Evolutionary conservation across 108 stramenopile genomes (phyloP).

Genomic region (Hondaea fermentalgiana): DNA sequence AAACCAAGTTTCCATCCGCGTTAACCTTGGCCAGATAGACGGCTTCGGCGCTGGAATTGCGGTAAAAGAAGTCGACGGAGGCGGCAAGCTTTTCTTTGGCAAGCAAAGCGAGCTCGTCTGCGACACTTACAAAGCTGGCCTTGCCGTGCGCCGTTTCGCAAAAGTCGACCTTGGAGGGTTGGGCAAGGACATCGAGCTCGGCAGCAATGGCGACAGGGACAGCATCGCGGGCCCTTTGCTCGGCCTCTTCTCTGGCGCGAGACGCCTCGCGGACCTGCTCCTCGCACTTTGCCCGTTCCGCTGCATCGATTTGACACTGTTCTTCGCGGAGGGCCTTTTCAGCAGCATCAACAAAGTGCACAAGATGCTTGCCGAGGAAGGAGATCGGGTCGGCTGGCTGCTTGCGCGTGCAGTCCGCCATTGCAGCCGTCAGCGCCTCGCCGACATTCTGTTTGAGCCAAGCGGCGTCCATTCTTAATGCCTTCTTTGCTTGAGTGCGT

Average conservation of each 20-base stretch:
- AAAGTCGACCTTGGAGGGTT: neutral
- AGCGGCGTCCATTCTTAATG: neutral
- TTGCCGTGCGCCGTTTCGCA: neutral
- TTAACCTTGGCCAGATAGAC: neutral
- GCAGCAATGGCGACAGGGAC: neutral
- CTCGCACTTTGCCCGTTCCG: neutral
- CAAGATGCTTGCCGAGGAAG: neutral
- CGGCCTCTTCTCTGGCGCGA: neutral
- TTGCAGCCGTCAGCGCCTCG: neutral
- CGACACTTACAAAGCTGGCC: neutral
- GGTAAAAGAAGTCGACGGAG: neutral
- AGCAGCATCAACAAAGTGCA: neutral
- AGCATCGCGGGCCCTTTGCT: neutral
- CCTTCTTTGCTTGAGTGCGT: too few relatives aligned
- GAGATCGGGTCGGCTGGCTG: neutral
- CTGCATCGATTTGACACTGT: neutral
- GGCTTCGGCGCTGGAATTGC: neutral
- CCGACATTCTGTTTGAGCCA: conserved; percentile 13
- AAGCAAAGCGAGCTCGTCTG: neutral
- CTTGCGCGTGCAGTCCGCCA: neutral
- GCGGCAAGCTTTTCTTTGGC: neutral
- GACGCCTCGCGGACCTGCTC: neutral
- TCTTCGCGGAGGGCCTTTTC: neutral
- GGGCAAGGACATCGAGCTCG: neutral
- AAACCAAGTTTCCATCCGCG: neutral